Evolutionary conservation across 345 rosid species (phyloP).

Genomic region (Eucalyptus marginata): DNA sequence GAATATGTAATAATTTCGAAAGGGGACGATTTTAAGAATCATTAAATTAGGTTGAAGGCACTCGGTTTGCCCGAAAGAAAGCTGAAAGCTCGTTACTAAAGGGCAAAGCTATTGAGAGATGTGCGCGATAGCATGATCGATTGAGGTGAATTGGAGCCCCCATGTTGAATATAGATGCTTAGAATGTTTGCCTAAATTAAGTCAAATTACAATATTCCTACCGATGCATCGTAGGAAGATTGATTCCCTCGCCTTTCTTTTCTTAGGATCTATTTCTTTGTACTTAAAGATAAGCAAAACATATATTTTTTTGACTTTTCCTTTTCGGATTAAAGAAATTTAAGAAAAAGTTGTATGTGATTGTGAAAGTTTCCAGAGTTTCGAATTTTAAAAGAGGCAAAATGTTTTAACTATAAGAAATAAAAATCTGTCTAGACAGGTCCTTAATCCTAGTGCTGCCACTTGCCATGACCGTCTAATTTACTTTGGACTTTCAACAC

Average conservation of each 20-base stretch:
- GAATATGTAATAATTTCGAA: background rate
- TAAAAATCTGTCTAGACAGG: background rate
- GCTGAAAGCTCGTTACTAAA: background rate
- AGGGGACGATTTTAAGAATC: background rate
- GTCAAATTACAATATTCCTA: background rate
- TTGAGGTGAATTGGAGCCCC: background rate
- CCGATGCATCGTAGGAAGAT: fast-evolving
- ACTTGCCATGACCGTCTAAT: background rate
- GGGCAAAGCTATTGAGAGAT: background rate
- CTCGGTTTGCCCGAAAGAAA: background rate
- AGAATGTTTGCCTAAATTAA: too few species aligned
- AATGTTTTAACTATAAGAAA: background rate
- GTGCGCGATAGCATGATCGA: background rate
- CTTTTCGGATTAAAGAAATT: too few species aligned
- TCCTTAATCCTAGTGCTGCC: fast-evolving
- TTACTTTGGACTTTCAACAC: background rate
- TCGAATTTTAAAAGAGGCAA: background rate
- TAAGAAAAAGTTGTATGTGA: too few species aligned
- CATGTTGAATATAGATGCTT: background rate
- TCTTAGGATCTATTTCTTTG: background rate
- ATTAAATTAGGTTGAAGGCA: fast-evolving
- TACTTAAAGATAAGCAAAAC: background rate
- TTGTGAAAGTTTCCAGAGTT: background rate
- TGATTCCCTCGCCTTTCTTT: background rate
- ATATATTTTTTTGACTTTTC: background rate